Evolutionary conservation across 495 filamentous ascomycete species (phyloP), one percentile per base, ranked within the genome.

Genomic region (Aspergillus steynii): DNA sequence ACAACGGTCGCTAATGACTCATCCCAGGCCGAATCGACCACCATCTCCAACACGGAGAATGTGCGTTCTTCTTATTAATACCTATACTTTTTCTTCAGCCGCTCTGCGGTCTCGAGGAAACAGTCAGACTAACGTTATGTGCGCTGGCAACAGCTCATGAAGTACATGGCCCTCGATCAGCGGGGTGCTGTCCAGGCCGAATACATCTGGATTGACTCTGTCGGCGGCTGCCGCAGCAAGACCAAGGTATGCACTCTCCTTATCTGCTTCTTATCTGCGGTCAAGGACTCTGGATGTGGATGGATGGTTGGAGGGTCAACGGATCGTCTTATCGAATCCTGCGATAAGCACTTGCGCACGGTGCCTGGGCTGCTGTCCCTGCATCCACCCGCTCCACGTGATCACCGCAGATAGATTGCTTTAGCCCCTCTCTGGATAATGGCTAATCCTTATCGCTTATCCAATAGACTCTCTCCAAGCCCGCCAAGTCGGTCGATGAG

Each of bases 191-290:
- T 92, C 66, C 90, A 94, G 72, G 92, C 92, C 61, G 95, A 99
- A 81, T 99, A 97, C 83, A 88, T 99, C 82, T 99, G 95, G 95
- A 93, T 99, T 70, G 95, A 99, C 74, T 77, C 86, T 66, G 73
- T 75, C 61, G 89, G 88, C 70, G 89, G 88, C 63, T 82, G 88
- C 66, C 91, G 93, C 62, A 93, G 90, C 73, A 97, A 97, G 81
- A 90, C 90, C 68, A 93, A 92, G 86, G 95, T 96, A 81, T 82
- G 91, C 61, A 51, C 49, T 27, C 45, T 63, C 27, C 48, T 60
- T 55, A 12, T 42, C 53, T 28, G 46, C 56, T 56, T 51, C 48
- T 27, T 45, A 58, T 56, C 12, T 15, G 49, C 28, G 29, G 42
- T 42, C n/a, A 15, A 34, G 0, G 12, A 42, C 12, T 46, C 20